A percentile compares a stretch with the other conserved stretches of the same genome.
These are phyloP conservation scores for Cryphonectria naterciae DNA, from an alignment of 2,329 filamentous ascomycete species.

Conservation along the genomic window DNA sequence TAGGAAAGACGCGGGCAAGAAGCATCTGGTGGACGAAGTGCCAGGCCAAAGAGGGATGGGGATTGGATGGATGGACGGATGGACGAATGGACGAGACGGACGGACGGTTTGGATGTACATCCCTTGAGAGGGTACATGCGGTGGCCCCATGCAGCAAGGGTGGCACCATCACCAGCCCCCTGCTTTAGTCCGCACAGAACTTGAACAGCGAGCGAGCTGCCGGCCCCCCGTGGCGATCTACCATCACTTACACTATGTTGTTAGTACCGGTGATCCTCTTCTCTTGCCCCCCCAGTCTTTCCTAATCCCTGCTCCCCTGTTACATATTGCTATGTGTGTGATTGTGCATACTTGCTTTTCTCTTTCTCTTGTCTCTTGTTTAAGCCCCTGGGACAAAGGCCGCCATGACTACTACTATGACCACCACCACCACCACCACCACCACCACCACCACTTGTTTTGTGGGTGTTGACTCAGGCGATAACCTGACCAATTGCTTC, in stretches of 20 bases:
- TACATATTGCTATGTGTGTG: conserved; percentile 19
- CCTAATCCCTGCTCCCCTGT: neutral
- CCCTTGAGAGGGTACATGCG: conserved; percentile 21
- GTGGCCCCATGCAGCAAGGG: neutral
- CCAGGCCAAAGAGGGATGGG: too few species aligned
- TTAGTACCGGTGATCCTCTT: conserved; percentile 10
- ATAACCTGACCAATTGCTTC: conserved; percentile 15
- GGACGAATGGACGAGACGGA: neutral
- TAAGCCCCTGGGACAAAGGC: conserved; percentile 7
- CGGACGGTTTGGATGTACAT: conserved; percentile 17
- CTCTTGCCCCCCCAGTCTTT: neutral
- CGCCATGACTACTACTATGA: neutral
- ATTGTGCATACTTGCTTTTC: conserved; percentile 6
- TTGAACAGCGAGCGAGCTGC: neutral
- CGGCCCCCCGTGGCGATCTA: conserved; percentile 11
- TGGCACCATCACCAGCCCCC: conserved; percentile 11
- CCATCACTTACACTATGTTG: conserved; percentile 4
- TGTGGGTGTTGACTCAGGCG: conserved; percentile 17
- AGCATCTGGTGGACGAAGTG: neutral
- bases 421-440: conserved; percentile 1
- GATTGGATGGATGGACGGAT: neutral
- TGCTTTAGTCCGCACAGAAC: conserved; percentile 13
- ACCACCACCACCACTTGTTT: conserved; percentile 8
- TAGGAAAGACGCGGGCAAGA: too few species aligned
- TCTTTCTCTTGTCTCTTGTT: neutral